A percentile compares a stretch with the other conserved stretches of the same genome.
These are phyloP conservation scores for Laburnicola sp. DNA, from an alignment of 2,329 filamentous ascomycete species.

Conservation along the genomic window DNA sequence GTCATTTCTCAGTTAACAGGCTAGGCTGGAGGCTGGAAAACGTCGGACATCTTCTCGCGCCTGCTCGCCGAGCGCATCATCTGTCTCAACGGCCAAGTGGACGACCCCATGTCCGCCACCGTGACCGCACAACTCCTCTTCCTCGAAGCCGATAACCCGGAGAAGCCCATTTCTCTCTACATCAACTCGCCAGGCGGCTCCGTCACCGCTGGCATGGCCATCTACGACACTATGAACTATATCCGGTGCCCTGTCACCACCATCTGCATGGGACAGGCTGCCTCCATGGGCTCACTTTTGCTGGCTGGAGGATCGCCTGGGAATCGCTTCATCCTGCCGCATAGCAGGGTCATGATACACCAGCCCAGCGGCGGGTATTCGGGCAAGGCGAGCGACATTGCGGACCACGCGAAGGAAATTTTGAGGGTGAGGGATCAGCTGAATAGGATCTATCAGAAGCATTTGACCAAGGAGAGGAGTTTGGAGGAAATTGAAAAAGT, in stretches of 20 bases:
- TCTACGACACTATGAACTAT: conserved; percentile 99
- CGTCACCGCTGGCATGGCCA: conserved; percentile 81
- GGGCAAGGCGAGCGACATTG: conserved; percentile 76
- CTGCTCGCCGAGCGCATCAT: conserved; percentile 79
- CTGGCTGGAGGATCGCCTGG: conserved; percentile 83
- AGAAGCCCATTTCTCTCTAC: conserved; percentile 95
- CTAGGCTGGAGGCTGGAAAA: conserved; percentile 56
- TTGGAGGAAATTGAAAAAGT: conserved; percentile 85
- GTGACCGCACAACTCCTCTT: conserved; percentile 96
- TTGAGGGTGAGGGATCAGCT: conserved; percentile 80
- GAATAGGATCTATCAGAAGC: conserved; percentile 85
- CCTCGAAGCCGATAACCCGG: conserved; percentile 93
- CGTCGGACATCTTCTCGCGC: conserved; percentile 54
- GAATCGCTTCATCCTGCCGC: conserved; percentile 86
- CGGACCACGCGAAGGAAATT: conserved; percentile 97
- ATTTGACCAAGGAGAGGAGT: conserved; percentile 77
- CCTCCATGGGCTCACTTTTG: conserved; percentile 90
- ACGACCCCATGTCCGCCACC: conserved; percentile 87
- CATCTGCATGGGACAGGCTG: conserved; percentile 91
- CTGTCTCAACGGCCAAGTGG: conserved; percentile 87
- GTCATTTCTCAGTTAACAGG: conserved; percentile 31
- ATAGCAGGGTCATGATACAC: conserved; percentile 95
- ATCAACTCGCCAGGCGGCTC: conserved; percentile 96
- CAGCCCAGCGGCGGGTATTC: conserved; percentile 80
- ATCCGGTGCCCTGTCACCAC: conserved; percentile 91